Evolutionary conservation across 306 rosid species (phyloP).

Genomic region (Quercus cerris): DNA sequence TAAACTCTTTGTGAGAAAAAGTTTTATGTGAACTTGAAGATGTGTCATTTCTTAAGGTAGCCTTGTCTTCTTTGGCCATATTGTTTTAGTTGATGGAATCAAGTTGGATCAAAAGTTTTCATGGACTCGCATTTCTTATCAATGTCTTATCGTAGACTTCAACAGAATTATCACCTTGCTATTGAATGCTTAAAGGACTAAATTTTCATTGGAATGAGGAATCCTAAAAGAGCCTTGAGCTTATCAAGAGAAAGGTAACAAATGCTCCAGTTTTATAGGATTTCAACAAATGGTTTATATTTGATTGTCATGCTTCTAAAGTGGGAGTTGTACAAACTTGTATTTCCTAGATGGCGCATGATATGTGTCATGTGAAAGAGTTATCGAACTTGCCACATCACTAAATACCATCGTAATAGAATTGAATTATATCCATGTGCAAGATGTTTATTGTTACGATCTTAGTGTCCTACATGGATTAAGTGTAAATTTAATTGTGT

Average conservation of each 20-base stretch:
- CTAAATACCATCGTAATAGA: neutral
- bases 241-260: neutral
- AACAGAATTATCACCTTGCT: neutral
- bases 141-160: neutral
- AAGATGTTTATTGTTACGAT: neutral
- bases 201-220: neutral
- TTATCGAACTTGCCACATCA: neutral
- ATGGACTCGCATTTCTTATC: neutral
- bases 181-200: neutral
- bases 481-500: too few species aligned
- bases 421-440: neutral
- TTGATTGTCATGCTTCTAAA: neutral
- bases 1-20: neutral
- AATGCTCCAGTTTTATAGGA: neutral
- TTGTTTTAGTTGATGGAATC: neutral
- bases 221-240: neutral
- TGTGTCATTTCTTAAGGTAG: neutral
- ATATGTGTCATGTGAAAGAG: neutral
- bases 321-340: too few species aligned
- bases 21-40: constrained; percentile 1
- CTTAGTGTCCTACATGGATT: too few species aligned
- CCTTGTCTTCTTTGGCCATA: neutral
- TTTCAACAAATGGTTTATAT: neutral
- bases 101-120: neutral
- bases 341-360: neutral